Base-by-base conservation (phyloP, 345 rosid genomes). In the Populus alba region DNA sequence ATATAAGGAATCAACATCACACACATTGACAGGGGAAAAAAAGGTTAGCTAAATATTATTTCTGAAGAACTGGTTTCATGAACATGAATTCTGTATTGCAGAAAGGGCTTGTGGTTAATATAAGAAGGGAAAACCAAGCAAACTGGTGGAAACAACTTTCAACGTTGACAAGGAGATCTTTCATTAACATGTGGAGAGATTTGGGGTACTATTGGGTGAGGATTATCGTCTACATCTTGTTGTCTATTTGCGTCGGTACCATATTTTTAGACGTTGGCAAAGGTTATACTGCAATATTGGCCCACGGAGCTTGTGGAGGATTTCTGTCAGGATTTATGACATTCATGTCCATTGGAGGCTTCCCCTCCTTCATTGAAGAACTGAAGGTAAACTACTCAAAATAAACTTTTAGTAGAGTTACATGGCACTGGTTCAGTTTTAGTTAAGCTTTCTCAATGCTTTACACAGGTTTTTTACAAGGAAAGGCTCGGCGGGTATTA, bases 291-390 rank as follows among this genome's bases (percentile, higher is more conserved):
- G 70, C 88, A 59, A 84, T 89, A 74, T 65, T 84, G 12, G 88
- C 90, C n/a, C 81, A 88, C 0, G 87, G 88, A 27, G 89, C 91
- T 57, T 85, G 85, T 18, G 87, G 76, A 0, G 89, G 85, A 20
- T 89, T 89, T 71, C 41, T 89, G 31, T 81, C 89, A 73, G 90
- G 91, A 20, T 89, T 89, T 65, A 89, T 89, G 91, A 84, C 87
- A 25, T 85, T 87, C 86, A 79, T 87, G 90, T 89, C 91, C 63
- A 81, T 89, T 70, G 88, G 90, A 75, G 90, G 90, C 43, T 89
- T 89, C 67, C 91, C 86, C 73, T 89, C 85, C 31, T 89, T 89
- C 81, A 84, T 85, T 13, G 90, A 89, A 83, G 91, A 89, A 74
- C 66, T 85, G 69, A 89, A 84, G 90, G 88, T 85, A 77, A 57